These are phyloP conservation scores for Tilletia caries DNA, from an alignment of 1,284 basidiomycete species.

Conservation along the genomic window DNA sequence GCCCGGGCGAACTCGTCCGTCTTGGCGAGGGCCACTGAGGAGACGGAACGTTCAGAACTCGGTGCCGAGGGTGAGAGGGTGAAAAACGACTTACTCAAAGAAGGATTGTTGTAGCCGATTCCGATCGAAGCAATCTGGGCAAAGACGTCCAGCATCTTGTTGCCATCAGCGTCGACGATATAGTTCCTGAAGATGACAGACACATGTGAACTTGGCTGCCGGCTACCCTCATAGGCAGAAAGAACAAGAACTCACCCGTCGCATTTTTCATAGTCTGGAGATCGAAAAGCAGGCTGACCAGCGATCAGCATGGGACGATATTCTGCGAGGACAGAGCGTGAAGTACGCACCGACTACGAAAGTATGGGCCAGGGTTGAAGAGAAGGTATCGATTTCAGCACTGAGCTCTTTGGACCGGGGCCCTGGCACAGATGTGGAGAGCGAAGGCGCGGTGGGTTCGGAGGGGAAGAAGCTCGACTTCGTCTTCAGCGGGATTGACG, in stretches of 20 bases:
- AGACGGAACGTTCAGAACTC: too few relatives aligned
- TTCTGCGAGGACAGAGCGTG: not conserved
- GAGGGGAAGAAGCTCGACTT: slow-evolving; percentile 30
- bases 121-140: slow-evolving; percentile 56
- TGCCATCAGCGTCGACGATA: slow-evolving; percentile 61
- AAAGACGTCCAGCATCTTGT: slow-evolving; percentile 60
- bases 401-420: slow-evolving; percentile 45
- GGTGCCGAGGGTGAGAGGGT: not conserved
- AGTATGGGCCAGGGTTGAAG: slow-evolving; percentile 56
- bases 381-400: slow-evolving; percentile 52
- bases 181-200: slow-evolving; percentile 40
- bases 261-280: slow-evolving; percentile 52
- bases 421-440: slow-evolving; percentile 48
- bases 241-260: slow-evolving; percentile 21
- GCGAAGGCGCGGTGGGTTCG: slow-evolving; percentile 40
- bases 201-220: too few relatives aligned
- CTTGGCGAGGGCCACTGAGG: slow-evolving; percentile 26
- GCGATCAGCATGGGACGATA: not conserved
- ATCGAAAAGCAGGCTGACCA: not conserved
- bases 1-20: slow-evolving; percentile 55
- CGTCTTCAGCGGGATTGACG: not conserved
- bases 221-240: not conserved
- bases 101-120: slow-evolving; percentile 59
- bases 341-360: slow-evolving; percentile 44
- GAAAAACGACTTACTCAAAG: slow-evolving; percentile 47